Conservation (phyloP, 129 eudicot species). For the Chrysanthemum seticuspe region DNA sequence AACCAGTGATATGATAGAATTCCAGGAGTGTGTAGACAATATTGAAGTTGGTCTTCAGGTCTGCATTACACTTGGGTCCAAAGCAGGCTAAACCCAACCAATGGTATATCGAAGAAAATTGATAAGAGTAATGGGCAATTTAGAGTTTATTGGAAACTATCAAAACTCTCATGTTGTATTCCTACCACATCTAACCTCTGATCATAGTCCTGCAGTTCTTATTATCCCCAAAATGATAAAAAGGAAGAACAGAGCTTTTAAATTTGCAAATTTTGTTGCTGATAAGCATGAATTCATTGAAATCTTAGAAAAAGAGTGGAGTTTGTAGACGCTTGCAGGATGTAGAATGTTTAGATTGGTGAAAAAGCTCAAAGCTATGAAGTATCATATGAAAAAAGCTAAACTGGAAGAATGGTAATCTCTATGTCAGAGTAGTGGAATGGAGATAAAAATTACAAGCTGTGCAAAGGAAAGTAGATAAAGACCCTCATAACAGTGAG, state of each 20-base stretch:
- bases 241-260: background rate
- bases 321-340: background rate
- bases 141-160: background rate
- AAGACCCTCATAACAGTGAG: background rate
- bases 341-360: background rate
- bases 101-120: background rate
- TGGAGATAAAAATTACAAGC: background rate
- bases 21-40: background rate
- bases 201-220: background rate
- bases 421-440: background rate
- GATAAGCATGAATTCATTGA: too few species aligned
- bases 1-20: background rate
- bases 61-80: background rate
- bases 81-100: background rate
- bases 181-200: background rate
- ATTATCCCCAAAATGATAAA: background rate
- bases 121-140: background rate
- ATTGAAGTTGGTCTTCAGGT: background rate
- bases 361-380: background rate
- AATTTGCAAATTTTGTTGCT: background rate
- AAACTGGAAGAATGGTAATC: background rate
- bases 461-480: background rate
- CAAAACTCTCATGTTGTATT: background rate
- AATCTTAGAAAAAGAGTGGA: background rate
- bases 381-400: background rate